Conservation (phyloP, 2,329 filamentous ascomycete genomes). For the Alternaria gansuensis region DNA sequence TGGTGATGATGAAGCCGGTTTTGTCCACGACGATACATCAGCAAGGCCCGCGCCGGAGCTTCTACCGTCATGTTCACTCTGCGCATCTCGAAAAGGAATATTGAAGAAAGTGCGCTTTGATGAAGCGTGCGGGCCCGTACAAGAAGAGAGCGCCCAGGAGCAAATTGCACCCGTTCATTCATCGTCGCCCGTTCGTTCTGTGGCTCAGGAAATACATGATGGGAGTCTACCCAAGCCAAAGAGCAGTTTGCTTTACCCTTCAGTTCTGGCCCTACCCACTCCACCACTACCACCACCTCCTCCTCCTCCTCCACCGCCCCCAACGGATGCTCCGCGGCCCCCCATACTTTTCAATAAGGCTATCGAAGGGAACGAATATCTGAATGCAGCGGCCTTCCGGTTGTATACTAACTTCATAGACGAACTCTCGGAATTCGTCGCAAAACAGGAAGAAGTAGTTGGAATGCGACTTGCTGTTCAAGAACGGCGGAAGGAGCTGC, state of each 20-base stretch:
- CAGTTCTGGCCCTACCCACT: background rate
- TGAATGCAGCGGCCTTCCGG: constrained; percentile 20
- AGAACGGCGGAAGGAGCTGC: constrained; percentile 22
- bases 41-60: too few relatives aligned
- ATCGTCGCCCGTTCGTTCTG: too few relatives aligned
- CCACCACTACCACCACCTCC: background rate
- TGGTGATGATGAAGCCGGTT: too few relatives aligned
- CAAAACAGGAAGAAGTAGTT: constrained; percentile 22
- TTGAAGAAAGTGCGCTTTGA: too few relatives aligned
- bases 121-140: too few relatives aligned
- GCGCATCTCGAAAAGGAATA: too few relatives aligned
- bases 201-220: too few relatives aligned
- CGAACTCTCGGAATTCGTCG: constrained; percentile 25
- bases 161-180: too few relatives aligned
- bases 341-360: constrained; percentile 15
- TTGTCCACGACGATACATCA: too few relatives aligned
- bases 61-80: too few relatives aligned
- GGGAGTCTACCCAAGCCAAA: background rate
- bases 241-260: background rate
- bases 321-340: constrained; percentile 3
- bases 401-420: constrained; percentile 32
- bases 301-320: constrained; percentile 2
- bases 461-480: constrained; percentile 23
- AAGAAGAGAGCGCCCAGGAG: too few relatives aligned
- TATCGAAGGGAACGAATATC: constrained; percentile 14